Percentiles rank a stretch among this genome's conserved stretches.
These are phyloP conservation scores for Cyclotella choctawhatcheeana DNA, from an alignment of 108 stramenopile species.

Conservation along the genomic window DNA sequence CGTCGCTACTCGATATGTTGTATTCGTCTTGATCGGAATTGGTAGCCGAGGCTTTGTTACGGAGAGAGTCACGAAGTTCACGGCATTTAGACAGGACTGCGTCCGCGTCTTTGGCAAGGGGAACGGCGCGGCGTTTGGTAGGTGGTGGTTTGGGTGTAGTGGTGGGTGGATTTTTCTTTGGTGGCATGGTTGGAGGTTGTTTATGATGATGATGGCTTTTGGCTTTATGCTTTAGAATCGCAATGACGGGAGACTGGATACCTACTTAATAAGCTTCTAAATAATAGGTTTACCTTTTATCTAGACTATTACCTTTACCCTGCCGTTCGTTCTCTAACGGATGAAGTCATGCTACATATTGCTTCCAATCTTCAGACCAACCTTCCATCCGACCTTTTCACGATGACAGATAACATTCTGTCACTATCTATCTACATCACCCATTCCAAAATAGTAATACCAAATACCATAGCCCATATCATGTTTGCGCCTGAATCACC, in stretches of 20 bases:
- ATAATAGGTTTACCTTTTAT: too few relatives aligned
- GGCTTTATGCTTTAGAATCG: too few relatives aligned
- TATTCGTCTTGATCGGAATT: constrained; percentile 15
- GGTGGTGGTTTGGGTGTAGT: constrained; percentile 7
- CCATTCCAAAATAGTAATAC: too few relatives aligned
- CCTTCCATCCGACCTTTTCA: too few relatives aligned
- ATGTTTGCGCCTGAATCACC: constrained; percentile 10
- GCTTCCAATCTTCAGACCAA: too few relatives aligned
- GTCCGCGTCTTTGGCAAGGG: constrained; percentile 75
- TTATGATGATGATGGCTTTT: background rate
- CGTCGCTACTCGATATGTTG: constrained; percentile 10
- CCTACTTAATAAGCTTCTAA: too few relatives aligned
- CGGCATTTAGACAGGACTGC: constrained; percentile 73
- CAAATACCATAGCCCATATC: too few relatives aligned
- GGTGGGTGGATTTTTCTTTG: background rate
- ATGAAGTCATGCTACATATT: too few relatives aligned
- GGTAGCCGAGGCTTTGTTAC: constrained; percentile 26
- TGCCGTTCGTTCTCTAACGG: too few relatives aligned
- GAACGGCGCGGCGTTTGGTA: constrained; percentile 34
- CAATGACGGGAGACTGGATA: too few relatives aligned
- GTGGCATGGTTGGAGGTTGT: background rate
- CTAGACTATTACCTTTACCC: too few relatives aligned
- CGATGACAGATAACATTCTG: background rate
- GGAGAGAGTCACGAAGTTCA: constrained; percentile 55
- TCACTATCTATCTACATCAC: too few relatives aligned